Conservation (phyloP, 2,329 filamentous ascomycete genomes). For the Neonectria sp. region DNA sequence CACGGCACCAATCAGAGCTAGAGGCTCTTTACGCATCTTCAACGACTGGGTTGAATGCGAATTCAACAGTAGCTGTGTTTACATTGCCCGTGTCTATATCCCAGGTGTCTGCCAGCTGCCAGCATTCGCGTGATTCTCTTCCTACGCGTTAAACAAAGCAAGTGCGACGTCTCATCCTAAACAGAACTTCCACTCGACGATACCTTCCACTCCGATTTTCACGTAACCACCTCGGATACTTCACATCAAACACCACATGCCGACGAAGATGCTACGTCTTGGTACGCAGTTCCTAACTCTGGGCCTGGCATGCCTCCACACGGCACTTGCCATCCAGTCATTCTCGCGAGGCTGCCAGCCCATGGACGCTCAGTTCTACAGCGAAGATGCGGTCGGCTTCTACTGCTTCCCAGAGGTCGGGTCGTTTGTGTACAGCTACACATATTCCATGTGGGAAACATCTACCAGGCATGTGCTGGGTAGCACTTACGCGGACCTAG, state of each 20-base stretch:
- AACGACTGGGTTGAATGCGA: not conserved
- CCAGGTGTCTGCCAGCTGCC: not conserved
- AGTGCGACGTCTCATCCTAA: not conserved
- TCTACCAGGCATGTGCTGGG: not conserved
- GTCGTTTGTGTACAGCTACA: conserved; percentile 6
- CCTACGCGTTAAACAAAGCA: not conserved
- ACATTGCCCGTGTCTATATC: not conserved
- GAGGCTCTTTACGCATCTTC: not conserved
- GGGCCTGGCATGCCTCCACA: not conserved
- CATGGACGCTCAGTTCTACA: conserved; percentile 26
- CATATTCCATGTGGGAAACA: conserved; percentile 14
- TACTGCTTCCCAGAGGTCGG: conserved; percentile 20
- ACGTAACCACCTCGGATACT: not conserved
- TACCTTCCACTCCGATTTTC: not conserved
- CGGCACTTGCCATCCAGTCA: not conserved
- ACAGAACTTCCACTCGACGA: not conserved
- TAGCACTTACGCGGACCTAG: conserved; percentile 4
- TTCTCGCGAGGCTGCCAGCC: conserved; percentile 24
- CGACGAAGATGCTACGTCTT: not conserved
- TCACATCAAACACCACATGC: not conserved
- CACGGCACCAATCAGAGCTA: not conserved
- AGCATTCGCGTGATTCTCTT: not conserved
- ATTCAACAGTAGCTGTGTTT: not conserved
- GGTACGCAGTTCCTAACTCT: not conserved
- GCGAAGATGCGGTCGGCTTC: conserved; percentile 21